A percentile compares a stretch with the other conserved stretches of the same genome.
These are phyloP conservation scores for Podospora tetraspora DNA, from an alignment of 495 filamentous ascomycete species.

Conservation along the genomic window DNA sequence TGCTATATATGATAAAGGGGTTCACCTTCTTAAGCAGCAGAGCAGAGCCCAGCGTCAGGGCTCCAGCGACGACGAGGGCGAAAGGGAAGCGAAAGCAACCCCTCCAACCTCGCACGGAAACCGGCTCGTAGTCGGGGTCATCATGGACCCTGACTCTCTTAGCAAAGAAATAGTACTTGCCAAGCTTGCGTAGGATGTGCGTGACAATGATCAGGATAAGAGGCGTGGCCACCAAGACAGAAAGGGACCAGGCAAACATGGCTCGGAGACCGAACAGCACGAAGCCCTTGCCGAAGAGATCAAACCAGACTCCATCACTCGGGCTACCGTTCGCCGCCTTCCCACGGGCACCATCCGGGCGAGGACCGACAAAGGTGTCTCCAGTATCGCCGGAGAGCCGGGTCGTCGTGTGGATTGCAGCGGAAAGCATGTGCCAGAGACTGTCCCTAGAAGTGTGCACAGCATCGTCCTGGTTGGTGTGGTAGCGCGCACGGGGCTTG, in stretches of 20 bases:
- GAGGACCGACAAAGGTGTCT: slow-evolving; percentile 56
- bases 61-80: slow-evolving; percentile 63
- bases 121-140: slow-evolving; percentile 53
- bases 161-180: slow-evolving; percentile 76
- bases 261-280: slow-evolving; percentile 73
- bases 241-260: slow-evolving; percentile 81
- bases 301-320: slow-evolving; percentile 82
- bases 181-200: slow-evolving; percentile 61
- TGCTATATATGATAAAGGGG: slow-evolving; percentile 81
- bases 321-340: slow-evolving; percentile 64
- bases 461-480: slow-evolving; percentile 84
- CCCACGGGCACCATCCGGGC: slow-evolving; percentile 47
- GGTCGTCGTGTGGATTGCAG: slow-evolving; percentile 65
- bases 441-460: slow-evolving; percentile 69
- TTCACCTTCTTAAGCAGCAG: slow-evolving; percentile 78
- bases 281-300: slow-evolving; percentile 78
- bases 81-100: slow-evolving; percentile 83
- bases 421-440: slow-evolving; percentile 91
- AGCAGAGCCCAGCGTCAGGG: slow-evolving; percentile 63
- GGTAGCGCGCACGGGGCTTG: slow-evolving; percentile 79
- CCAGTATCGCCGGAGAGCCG: slow-evolving; percentile 65
- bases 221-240: slow-evolving; percentile 71
- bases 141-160: slow-evolving; percentile 52
- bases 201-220: slow-evolving; percentile 63
- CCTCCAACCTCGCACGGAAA: slow-evolving; percentile 67